These are phyloP conservation scores for Sarocladium kiliense DNA, from an alignment of 2,329 filamentous ascomycete species.

Conservation along the genomic window DNA sequence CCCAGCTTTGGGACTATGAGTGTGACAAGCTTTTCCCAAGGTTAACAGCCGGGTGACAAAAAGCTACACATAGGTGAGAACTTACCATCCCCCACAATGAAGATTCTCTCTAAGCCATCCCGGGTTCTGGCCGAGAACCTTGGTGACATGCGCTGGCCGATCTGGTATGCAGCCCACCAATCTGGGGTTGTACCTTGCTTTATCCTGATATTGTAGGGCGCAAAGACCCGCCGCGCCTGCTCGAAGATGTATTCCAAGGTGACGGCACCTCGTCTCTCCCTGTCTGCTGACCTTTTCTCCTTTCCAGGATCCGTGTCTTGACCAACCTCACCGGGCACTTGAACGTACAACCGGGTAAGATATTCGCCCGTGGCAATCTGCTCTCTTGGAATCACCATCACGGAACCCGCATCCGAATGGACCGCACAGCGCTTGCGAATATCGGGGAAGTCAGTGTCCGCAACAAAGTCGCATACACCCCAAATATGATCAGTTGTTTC, in stretches of 20 bases:
- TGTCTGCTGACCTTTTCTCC: slow-evolving; percentile 4
- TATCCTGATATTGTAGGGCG: slow-evolving; percentile 38
- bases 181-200: slow-evolving; percentile 10
- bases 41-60: not conserved
- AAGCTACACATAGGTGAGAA: not conserved
- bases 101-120: slow-evolving; percentile 3
- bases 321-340: slow-evolving; percentile 10
- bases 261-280: slow-evolving; percentile 11
- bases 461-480: slow-evolving; percentile 22
- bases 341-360: slow-evolving; percentile 19
- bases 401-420: slow-evolving; percentile 18
- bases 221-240: slow-evolving; percentile 39
- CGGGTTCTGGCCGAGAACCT: not conserved
- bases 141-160: slow-evolving; percentile 6
- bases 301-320: slow-evolving; percentile 1
- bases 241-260: slow-evolving; percentile 50
- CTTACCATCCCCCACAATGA: slow-evolving; percentile 5
- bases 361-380: slow-evolving; percentile 14
- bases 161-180: slow-evolving; percentile 14
- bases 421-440: slow-evolving; percentile 23
- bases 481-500: slow-evolving; percentile 23
- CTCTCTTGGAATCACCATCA: slow-evolving; percentile 23
- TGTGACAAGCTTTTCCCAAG: slow-evolving; percentile 40
- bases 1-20: slow-evolving; percentile 53
- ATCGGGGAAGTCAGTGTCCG: slow-evolving; percentile 22